These are phyloP conservation scores for Bipolaris sorokiniana DNA, from an alignment of 2,329 filamentous ascomycete species.

Conservation along the genomic window DNA sequence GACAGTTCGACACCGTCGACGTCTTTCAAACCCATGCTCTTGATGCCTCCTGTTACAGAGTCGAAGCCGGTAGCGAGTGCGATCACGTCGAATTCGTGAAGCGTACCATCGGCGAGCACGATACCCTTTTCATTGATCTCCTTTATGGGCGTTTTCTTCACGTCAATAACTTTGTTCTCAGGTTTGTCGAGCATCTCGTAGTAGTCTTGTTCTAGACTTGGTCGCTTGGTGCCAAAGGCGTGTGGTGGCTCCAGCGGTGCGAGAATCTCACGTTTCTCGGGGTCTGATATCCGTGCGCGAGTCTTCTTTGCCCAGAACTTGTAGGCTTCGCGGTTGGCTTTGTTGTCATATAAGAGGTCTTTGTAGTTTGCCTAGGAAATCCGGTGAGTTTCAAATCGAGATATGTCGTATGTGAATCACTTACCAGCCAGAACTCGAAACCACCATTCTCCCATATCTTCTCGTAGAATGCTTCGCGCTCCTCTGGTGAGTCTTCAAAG, in stretches of 20 bases:
- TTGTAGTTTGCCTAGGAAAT: slow-evolving; percentile 38
- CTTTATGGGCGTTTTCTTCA: slow-evolving; percentile 51
- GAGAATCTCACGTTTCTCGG: slow-evolving; percentile 55
- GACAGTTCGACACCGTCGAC: slow-evolving; percentile 46
- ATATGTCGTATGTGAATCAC: slow-evolving; percentile 36
- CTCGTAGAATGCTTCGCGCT: slow-evolving; percentile 54
- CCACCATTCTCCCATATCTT: slow-evolving; percentile 50
- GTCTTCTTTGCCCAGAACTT: slow-evolving; percentile 57
- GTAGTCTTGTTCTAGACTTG: slow-evolving; percentile 55
- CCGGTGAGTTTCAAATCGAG: not conserved
- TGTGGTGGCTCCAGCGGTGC: slow-evolving; percentile 54
- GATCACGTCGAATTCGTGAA: slow-evolving; percentile 53
- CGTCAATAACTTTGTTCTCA: slow-evolving; percentile 53
- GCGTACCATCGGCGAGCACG: slow-evolving; percentile 49
- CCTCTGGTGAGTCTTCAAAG: slow-evolving; percentile 53
- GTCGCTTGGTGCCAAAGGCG: slow-evolving; percentile 56
- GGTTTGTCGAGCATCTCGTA: slow-evolving; percentile 55
- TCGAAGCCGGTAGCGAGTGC: slow-evolving; percentile 57
- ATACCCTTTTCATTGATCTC: slow-evolving; percentile 50
- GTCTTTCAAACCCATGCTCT: slow-evolving; percentile 49
- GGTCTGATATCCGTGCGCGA: slow-evolving; percentile 51
- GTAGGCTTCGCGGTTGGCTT: slow-evolving; percentile 54
- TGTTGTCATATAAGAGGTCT: slow-evolving; percentile 50
- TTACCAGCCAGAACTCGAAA: slow-evolving; percentile 53
- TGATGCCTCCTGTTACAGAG: slow-evolving; percentile 52